Base-by-base conservation (phyloP, 2,329 filamentous ascomycete genomes). In the Shiraia sp. region DNA sequence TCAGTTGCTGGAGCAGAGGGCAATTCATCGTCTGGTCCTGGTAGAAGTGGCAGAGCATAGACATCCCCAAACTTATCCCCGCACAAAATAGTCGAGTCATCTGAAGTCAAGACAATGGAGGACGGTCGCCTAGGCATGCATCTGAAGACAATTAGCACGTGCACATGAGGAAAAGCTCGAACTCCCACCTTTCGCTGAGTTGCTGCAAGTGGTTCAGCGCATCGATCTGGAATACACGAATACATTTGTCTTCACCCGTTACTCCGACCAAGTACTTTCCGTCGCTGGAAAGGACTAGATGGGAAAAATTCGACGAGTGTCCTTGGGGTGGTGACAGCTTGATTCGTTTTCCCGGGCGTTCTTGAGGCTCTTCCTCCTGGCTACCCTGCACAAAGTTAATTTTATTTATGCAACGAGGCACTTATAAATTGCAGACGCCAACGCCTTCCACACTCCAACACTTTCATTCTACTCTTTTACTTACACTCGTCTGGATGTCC, bases 1-100 rank as follows among this genome's bases (percentile, higher is more conserved):
- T 55, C 53, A 13, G 36, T 31, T 12, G 52, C 43, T 36, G 47
- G 35, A 5, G 46, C 51, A 19, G 50, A 57, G 13, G 55, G 50
- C 26, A 53, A 53, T 19, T 62, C 59, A 30, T 71, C 66, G 25
- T 66, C 62, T n/a, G 64, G 59, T 9, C 65, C 57, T 10, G 60
- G 55, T 31, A 90, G 66, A 3, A 97, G 75, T 10, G 93, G 92
- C 6, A 99, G 72, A 9, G 88, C 81, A 71, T 96, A 97, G 47
- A 96, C 92, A 67, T 99, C 93, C 53, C 93, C 93, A 62, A 97
- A 97, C 70, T 99, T 99, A 75, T 99, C 93, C 37, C 84, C 92
- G 48, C 82, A 84, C 43, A 97, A 72, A 49, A 99, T 88, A 7
- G 83, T 87, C 30, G 78, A 76, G 48, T 82, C 78, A 63, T 91